Percentiles rank a stretch among this genome's conserved stretches.
These are phyloP conservation scores for Reticulascus tulasneorum DNA, from an alignment of 2,329 filamentous ascomycete species.

Conservation along the genomic window DNA sequence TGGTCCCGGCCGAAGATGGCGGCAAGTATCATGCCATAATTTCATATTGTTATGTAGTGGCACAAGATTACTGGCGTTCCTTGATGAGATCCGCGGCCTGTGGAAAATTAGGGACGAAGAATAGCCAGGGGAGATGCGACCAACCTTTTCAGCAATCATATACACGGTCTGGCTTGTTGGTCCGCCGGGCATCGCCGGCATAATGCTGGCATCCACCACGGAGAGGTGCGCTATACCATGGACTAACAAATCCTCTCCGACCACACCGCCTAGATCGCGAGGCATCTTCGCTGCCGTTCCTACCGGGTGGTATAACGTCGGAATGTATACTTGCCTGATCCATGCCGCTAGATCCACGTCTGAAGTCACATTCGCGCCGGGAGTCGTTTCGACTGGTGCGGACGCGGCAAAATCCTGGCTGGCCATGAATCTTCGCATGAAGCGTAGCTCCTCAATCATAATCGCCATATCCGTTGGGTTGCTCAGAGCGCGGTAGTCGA, in stretches of 20 bases:
- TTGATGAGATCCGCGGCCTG: constrained; percentile 10
- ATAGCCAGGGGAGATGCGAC: too few relatives aligned
- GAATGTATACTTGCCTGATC: constrained; percentile 13
- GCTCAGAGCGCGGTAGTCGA: constrained; percentile 33
- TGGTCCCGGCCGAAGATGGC: too few relatives aligned
- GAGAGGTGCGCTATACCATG: constrained; percentile 23
- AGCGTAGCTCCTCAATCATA: constrained; percentile 32
- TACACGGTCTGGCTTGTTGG: constrained; percentile 30
- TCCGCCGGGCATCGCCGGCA: constrained; percentile 23
- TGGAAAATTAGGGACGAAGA: background rate
- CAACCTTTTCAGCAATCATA: constrained; percentile 28
- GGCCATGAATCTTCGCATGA: constrained; percentile 28
- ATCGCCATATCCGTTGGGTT: constrained; percentile 35
- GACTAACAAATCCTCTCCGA: constrained; percentile 24
- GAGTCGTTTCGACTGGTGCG: constrained; percentile 26
- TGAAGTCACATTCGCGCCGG: constrained; percentile 23
- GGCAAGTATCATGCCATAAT: too few relatives aligned
- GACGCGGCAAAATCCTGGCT: constrained; percentile 33
- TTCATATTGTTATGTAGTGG: too few relatives aligned
- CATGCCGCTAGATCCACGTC: constrained; percentile 27
- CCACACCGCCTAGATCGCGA: constrained; percentile 28
- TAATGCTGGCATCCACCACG: constrained; percentile 25
- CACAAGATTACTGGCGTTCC: too few relatives aligned
- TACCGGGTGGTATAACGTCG: constrained; percentile 36
- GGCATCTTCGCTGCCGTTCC: constrained; percentile 48